A percentile compares a stretch with the other conserved stretches of the same genome.
Evolutionary conservation across 257 asterid genomes (phyloP).

Genomic region (Gentiana dahurica): DNA sequence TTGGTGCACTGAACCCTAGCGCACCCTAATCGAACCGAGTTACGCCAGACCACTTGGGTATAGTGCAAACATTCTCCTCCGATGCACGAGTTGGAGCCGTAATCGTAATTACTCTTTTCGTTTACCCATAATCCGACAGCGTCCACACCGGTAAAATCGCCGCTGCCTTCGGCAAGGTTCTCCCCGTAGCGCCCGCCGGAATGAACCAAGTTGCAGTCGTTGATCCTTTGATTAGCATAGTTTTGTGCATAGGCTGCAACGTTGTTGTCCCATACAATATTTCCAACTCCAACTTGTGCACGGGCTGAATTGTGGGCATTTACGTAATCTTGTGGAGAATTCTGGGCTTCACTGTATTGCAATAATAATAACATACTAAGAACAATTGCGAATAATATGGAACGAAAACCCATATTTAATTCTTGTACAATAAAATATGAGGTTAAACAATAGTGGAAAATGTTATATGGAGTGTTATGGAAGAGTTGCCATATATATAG

Average conservation of each 20-base stretch:
- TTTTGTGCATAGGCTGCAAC: slow-evolving; percentile 12
- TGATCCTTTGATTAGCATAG: slow-evolving; percentile 12
- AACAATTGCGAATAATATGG: no score
- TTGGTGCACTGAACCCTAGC: no score
- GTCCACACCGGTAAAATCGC: background rate
- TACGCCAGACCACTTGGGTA: slow-evolving; percentile 23
- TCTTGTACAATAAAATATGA: no score
- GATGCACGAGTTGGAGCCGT: slow-evolving; percentile 14
- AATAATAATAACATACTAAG: no score
- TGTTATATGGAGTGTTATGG: no score
- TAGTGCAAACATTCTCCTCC: slow-evolving; percentile 19
- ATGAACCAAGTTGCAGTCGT: slow-evolving; percentile 15
- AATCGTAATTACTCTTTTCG: slow-evolving; percentile 10
- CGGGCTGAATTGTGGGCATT: slow-evolving; percentile 30
- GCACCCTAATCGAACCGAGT: background rate
- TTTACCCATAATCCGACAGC: slow-evolving; percentile 14
- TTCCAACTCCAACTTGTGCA: slow-evolving; percentile 14
- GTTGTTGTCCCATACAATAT: slow-evolving; percentile 11
- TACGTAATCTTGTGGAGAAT: slow-evolving; percentile 9
- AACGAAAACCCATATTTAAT: no score
- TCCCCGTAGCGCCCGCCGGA: slow-evolving; percentile 24
- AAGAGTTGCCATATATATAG: no score
- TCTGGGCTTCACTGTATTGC: slow-evolving; percentile 9
- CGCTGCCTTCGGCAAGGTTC: slow-evolving; percentile 16
- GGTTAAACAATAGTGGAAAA: no score